Base-by-base conservation (phyloP, 352 stramenopile genomes). In the Pythium pyrilobum region DNA sequence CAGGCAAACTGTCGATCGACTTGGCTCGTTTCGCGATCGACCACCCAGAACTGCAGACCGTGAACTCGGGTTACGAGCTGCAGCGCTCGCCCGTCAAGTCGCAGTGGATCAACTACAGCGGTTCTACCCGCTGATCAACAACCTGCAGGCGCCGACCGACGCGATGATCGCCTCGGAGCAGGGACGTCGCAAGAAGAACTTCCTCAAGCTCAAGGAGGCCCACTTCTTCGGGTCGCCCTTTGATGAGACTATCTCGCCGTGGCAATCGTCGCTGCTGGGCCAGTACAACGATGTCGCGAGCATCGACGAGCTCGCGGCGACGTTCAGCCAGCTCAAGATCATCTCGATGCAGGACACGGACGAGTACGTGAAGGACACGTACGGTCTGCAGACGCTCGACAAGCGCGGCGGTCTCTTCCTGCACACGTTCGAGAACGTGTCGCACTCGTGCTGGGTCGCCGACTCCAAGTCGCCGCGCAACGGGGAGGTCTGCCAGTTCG, bases 31-130 rank as follows among this genome's bases (percentile, higher is more conserved):
- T 74, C 28, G 56, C 63, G 18, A 47, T 52, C 12, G 50, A 58
- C 16, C 42, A 61, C 16, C 50, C 55, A 5, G 59, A 56, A 16
- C 53, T 77, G 28, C 67, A 76, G 46, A 33, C 53, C 27, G 55
- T 69, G 38, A 59, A 70, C 20, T 77, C 71, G 39, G 51, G 71
- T n/a, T 51, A 69, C 34, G 74, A 78, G 49, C 64, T 81, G 52
- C 51, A 58, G 11, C 68, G 66, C 42, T 66, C 65, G 28, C 69
- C 71, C 0, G 47, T 50, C 11, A 48, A 68, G 21, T 20, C 23
- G 6, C 44, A 56, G 21, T 80, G 67, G 42, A 45, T 47, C 7
- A 24, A 57, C 13, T 57, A 43, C 37, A 73, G 68, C 52, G 42
- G 36, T 77, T 73, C 45, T 43, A 75, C 32, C 71, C 67, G 12